Evolutionary conservation across 2,329 filamentous ascomycete genomes (phyloP).

Genomic region (Acephala macrosclerotiorum): DNA sequence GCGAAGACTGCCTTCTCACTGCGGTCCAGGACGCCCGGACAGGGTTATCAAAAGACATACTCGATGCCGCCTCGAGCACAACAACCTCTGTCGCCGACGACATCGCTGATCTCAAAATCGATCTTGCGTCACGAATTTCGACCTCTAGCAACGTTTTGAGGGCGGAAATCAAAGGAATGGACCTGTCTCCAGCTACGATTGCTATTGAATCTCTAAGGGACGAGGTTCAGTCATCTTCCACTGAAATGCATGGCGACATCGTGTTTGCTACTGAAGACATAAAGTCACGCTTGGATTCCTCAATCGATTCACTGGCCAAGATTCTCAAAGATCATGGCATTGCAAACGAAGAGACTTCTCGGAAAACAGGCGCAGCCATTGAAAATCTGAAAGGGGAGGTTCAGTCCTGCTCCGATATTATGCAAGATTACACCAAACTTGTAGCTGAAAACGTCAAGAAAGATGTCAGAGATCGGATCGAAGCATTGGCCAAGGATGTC

Average conservation of each 20-base stretch:
- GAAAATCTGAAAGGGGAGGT: too few species aligned
- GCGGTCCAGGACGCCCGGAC: constrained; percentile 23
- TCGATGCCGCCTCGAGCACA: constrained; percentile 17
- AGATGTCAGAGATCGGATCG: not conserved
- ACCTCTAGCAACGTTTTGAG: constrained; percentile 22
- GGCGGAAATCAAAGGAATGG: constrained; percentile 25
- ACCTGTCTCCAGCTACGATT: constrained; percentile 18
- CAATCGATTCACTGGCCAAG: not conserved
- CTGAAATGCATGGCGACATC: constrained; percentile 10
- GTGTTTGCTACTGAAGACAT: constrained; percentile 15
- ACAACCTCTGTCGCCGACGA: constrained; percentile 20
- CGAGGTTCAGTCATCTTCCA: constrained; percentile 21
- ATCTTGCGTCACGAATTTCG: constrained; percentile 22
- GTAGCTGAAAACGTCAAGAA: too few species aligned
- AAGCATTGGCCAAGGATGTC: not conserved
- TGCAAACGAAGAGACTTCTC: not conserved
- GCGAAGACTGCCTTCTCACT: constrained; percentile 22
- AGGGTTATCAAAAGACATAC: constrained; percentile 18
- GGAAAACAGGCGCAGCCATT: not conserved
- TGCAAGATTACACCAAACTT: too few species aligned
- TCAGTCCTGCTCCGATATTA: too few species aligned
- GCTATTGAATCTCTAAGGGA: constrained; percentile 26
- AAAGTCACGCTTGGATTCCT: constrained; percentile 15
- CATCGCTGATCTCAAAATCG: constrained; percentile 23
- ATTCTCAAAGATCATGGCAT: constrained; percentile 1